phyloP scores from a whole-genome alignment of 2,329 filamentous ascomycete species.

The Colletotrichum lindemuthianum region DNA sequence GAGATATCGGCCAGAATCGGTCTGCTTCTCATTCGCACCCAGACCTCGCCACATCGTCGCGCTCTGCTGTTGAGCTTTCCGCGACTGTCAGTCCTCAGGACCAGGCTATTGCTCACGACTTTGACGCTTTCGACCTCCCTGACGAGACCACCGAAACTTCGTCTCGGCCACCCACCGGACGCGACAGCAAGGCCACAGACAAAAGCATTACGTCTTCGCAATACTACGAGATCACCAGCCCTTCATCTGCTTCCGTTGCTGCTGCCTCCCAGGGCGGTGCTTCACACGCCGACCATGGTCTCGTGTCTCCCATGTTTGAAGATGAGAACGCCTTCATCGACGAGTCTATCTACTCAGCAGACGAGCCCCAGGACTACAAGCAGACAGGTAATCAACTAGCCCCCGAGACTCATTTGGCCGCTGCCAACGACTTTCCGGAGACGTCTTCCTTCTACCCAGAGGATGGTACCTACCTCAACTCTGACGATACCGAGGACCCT shows the following conservation, averaged over 20 bases:
- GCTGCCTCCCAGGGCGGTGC: slow-evolving; percentile 9
- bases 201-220: neutral
- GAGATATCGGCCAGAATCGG: too few species aligned
- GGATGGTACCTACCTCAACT: slow-evolving; percentile 6
- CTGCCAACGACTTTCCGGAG: slow-evolving; percentile 9
- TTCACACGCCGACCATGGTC: neutral
- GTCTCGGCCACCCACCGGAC: too few species aligned
- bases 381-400: neutral
- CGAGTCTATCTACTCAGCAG: slow-evolving; percentile 3
- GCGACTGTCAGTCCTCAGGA: neutral
- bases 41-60: too few species aligned
- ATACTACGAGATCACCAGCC: slow-evolving; percentile 1
- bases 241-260: slow-evolving; percentile 2
- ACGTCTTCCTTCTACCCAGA: slow-evolving; percentile 32
- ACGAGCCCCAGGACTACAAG: neutral
- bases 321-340: slow-evolving; percentile 24
- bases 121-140: too few species aligned
- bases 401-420: too few species aligned
- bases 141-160: too few species aligned
- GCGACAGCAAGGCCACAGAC: too few species aligned
- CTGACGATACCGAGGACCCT: neutral
- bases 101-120: neutral
- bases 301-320: slow-evolving; percentile 9
- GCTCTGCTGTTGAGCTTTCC: neutral
- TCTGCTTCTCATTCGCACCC: too few species aligned